A percentile compares a stretch with the other conserved stretches of the same genome.
Evolutionary conservation across 2,329 filamentous ascomycete species (phyloP).

Genomic region (Apiospora marii): DNA sequence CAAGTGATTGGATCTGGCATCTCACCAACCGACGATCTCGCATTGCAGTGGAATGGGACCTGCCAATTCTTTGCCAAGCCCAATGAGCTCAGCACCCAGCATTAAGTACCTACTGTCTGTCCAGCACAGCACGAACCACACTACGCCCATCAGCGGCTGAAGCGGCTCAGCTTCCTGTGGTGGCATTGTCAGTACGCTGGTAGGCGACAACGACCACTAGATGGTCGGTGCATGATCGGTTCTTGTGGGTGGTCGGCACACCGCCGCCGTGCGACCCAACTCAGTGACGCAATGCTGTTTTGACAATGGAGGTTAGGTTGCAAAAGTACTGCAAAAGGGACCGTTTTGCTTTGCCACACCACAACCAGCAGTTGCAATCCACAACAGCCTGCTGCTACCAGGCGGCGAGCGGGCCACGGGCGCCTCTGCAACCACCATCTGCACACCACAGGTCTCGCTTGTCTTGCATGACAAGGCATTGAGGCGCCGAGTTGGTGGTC

Average conservation of each 20-base stretch:
- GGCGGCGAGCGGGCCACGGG: too few relatives aligned
- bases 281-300: slow-evolving; percentile 10
- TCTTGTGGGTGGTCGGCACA: slow-evolving; percentile 14
- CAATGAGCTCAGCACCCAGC: neutral
- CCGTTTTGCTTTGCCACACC: neutral
- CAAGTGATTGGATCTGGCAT: slow-evolving; percentile 18
- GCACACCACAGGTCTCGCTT: neutral
- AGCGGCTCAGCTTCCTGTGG: slow-evolving; percentile 15
- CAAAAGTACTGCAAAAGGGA: neutral
- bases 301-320: neutral
- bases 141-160: slow-evolving; percentile 5
- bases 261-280: slow-evolving; percentile 11
- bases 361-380: neutral
- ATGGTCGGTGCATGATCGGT: slow-evolving; percentile 6
- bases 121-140: too few relatives aligned
- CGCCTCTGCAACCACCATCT: neutral
- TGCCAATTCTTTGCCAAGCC: neutral
- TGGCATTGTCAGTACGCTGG: neutral
- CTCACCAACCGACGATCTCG: slow-evolving; percentile 8
- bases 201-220: slow-evolving; percentile 4
- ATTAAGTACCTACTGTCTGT: neutral
- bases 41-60: slow-evolving; percentile 8
- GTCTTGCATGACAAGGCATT: neutral
- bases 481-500: neutral
- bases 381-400: neutral